phyloP scores from a whole-genome alignment of 208 protist species.

The Trypanosoma conorhini region DNA sequence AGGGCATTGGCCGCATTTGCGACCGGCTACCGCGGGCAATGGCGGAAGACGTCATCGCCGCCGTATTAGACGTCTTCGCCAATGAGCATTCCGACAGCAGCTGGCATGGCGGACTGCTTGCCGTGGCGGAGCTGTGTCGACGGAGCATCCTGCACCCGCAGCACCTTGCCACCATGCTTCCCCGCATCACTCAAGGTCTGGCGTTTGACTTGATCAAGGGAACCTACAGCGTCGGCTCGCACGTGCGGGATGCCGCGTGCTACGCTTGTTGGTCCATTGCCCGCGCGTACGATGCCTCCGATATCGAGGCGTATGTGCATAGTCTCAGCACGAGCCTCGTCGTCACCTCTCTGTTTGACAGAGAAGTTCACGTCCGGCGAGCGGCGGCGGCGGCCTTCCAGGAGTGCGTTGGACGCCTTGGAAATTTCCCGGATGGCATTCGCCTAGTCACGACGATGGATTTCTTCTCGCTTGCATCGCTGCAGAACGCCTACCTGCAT shows the following conservation, averaged over 20 bases:
- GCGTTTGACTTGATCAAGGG: constrained; percentile 95
- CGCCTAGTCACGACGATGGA: constrained; percentile 96
- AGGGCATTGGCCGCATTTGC: constrained; percentile 96
- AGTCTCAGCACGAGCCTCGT: constrained; percentile 75
- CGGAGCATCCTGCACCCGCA: constrained; percentile 91
- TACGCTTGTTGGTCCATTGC: constrained; percentile 99
- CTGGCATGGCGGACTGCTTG: constrained; percentile 97
- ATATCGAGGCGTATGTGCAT: constrained; percentile 86
- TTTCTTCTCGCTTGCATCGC: constrained; percentile 96
- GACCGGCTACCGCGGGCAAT: constrained; percentile 88
- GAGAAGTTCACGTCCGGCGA: constrained; percentile 92
- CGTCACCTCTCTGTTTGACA: constrained; percentile 87
- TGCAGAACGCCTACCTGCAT: constrained; percentile 87
- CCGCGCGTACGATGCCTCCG: constrained; percentile 93
- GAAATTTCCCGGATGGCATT: constrained; percentile 97
- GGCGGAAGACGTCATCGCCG: constrained; percentile 89
- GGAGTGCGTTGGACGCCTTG: constrained; percentile 92
- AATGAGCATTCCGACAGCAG: constrained; percentile 50
- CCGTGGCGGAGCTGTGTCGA: constrained; percentile 96
- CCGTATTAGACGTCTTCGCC: constrained; percentile 77
- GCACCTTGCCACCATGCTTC: constrained; percentile 76
- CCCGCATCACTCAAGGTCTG: constrained; percentile 78
- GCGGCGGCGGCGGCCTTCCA: constrained; percentile 94
- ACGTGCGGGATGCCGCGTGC: constrained; percentile 98
- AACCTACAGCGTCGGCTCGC: constrained; percentile 94